Conservation (phyloP, 306 rosid species). For the Vigna nakashimae region DNA sequence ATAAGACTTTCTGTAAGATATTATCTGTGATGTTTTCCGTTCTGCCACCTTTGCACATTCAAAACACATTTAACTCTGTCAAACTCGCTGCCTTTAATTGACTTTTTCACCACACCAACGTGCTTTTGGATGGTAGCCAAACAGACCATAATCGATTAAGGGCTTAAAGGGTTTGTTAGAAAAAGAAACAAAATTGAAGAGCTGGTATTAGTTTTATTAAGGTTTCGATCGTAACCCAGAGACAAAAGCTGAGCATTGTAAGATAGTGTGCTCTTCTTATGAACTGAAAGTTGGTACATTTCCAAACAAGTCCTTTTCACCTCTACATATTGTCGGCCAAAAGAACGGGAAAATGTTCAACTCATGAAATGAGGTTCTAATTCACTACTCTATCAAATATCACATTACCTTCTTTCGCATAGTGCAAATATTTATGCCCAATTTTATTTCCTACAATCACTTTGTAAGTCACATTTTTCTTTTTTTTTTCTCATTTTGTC, state of each 20-base stretch:
- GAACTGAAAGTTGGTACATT: conserved; percentile 11
- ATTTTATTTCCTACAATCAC: background rate
- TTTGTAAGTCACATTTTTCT: too few species aligned
- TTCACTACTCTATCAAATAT: background rate
- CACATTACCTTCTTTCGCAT: background rate
- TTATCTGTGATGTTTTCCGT: too few species aligned
- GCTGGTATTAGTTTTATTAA: background rate
- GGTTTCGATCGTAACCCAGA: conserved; percentile 5
- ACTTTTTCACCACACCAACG: background rate
- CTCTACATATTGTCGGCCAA: conserved; percentile 37
- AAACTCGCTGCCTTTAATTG: background rate
- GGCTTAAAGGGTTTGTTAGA: background rate
- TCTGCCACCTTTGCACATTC: too few species aligned
- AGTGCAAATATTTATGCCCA: background rate
- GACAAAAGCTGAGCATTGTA: conserved; percentile 30
- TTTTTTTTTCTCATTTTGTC: too few species aligned
- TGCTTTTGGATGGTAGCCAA: conserved; percentile 1
- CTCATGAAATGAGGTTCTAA: conserved; percentile 22
- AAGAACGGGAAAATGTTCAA: conserved; percentile 25
- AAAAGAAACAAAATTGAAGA: background rate
- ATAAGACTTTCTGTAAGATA: too few species aligned
- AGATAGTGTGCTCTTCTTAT: background rate
- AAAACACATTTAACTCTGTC: background rate
- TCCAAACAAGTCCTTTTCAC: conserved; percentile 43
- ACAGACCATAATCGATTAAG: background rate